phyloP scores from a whole-genome alignment of 2,329 filamentous ascomycete genomes.

The Magnaporthiopsis poae region DNA sequence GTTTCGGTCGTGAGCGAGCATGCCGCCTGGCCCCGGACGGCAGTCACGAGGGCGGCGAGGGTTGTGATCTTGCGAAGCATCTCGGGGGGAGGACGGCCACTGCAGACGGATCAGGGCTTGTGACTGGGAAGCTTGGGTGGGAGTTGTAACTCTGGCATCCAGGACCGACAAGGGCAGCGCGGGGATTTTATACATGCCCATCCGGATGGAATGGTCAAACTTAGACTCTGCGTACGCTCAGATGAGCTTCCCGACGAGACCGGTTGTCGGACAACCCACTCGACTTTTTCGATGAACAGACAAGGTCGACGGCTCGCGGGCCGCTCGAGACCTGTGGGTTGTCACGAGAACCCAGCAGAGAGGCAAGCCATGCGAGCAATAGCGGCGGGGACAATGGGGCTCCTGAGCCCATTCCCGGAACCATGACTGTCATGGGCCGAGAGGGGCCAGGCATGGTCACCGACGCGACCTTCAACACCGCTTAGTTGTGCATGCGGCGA shows the following conservation, averaged over 20 bases:
- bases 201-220: too few species aligned
- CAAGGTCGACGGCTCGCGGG: not conserved
- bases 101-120: not conserved
- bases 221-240: not conserved
- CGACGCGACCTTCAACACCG: not conserved
- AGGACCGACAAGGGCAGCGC: not conserved
- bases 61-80: conserved; percentile 23
- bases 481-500: not conserved
- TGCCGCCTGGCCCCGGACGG: conserved; percentile 39
- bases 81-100: conserved; percentile 9
- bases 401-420: not conserved
- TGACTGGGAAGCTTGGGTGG: not conserved
- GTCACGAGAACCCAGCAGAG: not conserved
- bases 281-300: not conserved
- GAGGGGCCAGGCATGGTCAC: not conserved
- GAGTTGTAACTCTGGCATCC: not conserved
- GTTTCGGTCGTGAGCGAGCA: conserved; percentile 37
- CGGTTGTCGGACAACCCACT: not conserved
- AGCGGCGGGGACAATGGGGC: not conserved
- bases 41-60: conserved; percentile 31
- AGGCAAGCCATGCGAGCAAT: too few species aligned
- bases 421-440: not conserved
- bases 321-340: not conserved
- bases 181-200: not conserved
- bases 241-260: not conserved